Percentiles rank a stretch among this genome's conserved stretches.
Conservation (phyloP, 768 basidiomycete genomes). For the Tulasnella sp. region DNA sequence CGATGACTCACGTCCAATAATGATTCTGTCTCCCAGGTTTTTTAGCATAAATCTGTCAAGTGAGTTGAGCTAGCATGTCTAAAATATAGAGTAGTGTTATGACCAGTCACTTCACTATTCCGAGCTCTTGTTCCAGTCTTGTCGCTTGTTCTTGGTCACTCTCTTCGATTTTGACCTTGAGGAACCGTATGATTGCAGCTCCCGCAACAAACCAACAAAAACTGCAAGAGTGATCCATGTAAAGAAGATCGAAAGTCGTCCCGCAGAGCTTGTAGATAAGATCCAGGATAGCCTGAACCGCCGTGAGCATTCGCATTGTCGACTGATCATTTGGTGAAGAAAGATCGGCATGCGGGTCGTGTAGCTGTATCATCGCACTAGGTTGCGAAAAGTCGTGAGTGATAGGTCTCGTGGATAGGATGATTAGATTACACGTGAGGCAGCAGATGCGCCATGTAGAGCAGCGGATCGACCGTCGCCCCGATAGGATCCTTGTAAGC, state of each 20-base stretch:
- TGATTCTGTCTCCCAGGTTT: slow-evolving; percentile 6
- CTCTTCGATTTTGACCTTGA: background rate
- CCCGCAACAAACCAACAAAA: slow-evolving; percentile 11
- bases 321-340: background rate
- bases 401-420: background rate
- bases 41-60: background rate
- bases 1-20: background rate
- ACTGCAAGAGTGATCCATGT: slow-evolving; percentile 21
- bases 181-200: background rate
- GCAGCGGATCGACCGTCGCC: slow-evolving; percentile 38
- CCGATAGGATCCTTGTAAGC: slow-evolving; percentile 44
- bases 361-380: slow-evolving; percentile 10
- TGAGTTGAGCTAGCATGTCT: background rate
- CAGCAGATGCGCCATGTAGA: slow-evolving; percentile 33
- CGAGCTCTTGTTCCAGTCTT: background rate
- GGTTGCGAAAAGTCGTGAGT: background rate
- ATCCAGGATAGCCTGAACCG: slow-evolving; percentile 7
- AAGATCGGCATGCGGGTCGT: slow-evolving; percentile 14
- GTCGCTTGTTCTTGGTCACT: background rate
- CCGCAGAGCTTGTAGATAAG: slow-evolving; percentile 6
- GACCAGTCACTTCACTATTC: background rate
- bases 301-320: background rate
- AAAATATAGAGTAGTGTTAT: background rate
- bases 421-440: slow-evolving; percentile 18
- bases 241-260: slow-evolving; percentile 8